Conservation (phyloP, 2,329 filamentous ascomycete genomes). For the Aureobasidium sp. region DNA sequence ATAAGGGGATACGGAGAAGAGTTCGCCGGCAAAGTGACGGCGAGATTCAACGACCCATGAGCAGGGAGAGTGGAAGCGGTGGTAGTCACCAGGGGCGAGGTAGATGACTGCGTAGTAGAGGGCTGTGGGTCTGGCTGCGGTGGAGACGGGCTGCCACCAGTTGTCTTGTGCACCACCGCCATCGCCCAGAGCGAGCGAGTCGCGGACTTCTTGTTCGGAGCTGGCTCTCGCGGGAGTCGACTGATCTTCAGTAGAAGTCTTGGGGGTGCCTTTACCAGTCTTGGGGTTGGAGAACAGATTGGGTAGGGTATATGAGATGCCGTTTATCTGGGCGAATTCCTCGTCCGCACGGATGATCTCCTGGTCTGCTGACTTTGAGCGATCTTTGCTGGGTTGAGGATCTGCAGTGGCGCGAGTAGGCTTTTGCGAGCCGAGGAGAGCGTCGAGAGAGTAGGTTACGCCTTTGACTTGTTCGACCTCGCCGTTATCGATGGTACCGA, state of each 20-base stretch:
- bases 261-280: neutral
- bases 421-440: slow-evolving; percentile 59
- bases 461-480: slow-evolving; percentile 98
- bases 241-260: slow-evolving; percentile 51
- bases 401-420: slow-evolving; percentile 42
- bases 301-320: slow-evolving; percentile 89
- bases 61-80: slow-evolving; percentile 92
- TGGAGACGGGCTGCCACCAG: slow-evolving; percentile 35
- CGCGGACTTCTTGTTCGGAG: slow-evolving; percentile 76
- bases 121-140: slow-evolving; percentile 45
- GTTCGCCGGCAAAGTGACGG: slow-evolving; percentile 94
- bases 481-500: slow-evolving; percentile 81
- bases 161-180: slow-evolving; percentile 36
- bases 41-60: slow-evolving; percentile 92
- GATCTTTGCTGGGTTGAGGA: slow-evolving; percentile 22
- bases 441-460: slow-evolving; percentile 94
- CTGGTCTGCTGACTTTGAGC: slow-evolving; percentile 37
- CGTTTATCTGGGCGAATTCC: slow-evolving; percentile 89
- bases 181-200: slow-evolving; percentile 60
- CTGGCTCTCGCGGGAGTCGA: slow-evolving; percentile 57
- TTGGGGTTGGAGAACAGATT: slow-evolving; percentile 67
- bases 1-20: slow-evolving; percentile 92
- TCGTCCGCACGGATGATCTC: slow-evolving; percentile 72
- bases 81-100: slow-evolving; percentile 93
- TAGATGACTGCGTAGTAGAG: slow-evolving; percentile 95